Evolutionary conservation across 495 filamentous ascomycete species (phyloP).

Genomic region (Hypoxylon cercidicola): DNA sequence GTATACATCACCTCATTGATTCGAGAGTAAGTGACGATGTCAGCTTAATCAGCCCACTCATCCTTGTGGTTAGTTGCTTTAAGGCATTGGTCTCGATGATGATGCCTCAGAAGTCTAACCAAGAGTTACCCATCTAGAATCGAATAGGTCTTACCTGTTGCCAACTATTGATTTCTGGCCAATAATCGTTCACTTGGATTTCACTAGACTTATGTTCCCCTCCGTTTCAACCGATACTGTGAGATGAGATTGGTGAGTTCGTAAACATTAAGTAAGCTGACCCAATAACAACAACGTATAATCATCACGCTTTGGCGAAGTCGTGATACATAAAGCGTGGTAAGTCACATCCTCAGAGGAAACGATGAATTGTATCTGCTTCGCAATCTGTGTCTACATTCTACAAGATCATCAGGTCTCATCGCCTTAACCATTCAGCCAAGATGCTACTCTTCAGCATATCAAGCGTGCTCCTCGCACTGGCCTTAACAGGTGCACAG

Average conservation of each 20-base stretch:
- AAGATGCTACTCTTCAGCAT: conserved; percentile 28
- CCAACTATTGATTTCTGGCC: too few species aligned
- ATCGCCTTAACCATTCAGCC: neutral
- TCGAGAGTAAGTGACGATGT: too few species aligned
- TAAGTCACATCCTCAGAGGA: neutral
- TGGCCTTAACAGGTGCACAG: conserved; percentile 40
- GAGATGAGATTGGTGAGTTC: conserved; percentile 23
- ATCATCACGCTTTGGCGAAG: neutral
- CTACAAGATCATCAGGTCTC: neutral
- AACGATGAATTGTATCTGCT: neutral
- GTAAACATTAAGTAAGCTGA: conserved; percentile 12
- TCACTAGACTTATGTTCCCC: too few species aligned
- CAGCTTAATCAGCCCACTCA: too few species aligned
- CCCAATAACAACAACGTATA: neutral
- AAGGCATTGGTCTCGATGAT: too few species aligned
- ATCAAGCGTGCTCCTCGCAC: conserved; percentile 12
- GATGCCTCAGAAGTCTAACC: too few species aligned
- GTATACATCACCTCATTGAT: too few species aligned
- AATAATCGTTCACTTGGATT: too few species aligned
- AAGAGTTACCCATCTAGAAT: too few species aligned
- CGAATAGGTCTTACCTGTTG: too few species aligned
- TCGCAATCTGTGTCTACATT: neutral
- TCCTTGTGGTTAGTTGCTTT: too few species aligned
- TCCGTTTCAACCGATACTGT: neutral
- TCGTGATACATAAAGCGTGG: neutral